Conservation (phyloP, 768 basidiomycete genomes). For the Lepiota venenata region DNA sequence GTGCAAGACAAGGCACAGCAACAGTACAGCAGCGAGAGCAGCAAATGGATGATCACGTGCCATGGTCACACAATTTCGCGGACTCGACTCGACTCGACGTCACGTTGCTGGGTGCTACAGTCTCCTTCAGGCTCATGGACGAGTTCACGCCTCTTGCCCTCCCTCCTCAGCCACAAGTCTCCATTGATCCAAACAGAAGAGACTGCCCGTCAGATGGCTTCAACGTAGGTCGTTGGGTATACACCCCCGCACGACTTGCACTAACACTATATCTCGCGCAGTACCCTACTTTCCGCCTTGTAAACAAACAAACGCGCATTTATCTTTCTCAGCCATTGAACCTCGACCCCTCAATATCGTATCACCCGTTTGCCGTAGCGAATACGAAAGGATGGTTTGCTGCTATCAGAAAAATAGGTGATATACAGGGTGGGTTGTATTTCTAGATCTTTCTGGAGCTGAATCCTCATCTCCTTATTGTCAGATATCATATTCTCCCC, state of each 20-base stretch:
- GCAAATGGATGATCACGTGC: background rate
- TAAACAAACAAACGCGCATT: constrained; percentile 64
- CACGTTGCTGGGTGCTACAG: background rate
- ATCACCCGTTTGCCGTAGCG: constrained; percentile 54
- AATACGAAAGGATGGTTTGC: constrained; percentile 71
- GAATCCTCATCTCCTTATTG: background rate
- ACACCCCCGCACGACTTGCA: background rate
- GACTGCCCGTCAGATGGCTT: constrained; percentile 40
- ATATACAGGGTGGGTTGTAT: constrained; percentile 33
- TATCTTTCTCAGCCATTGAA: constrained; percentile 54
- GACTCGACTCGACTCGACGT: background rate
- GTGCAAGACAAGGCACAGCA: background rate
- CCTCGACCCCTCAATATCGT: constrained; percentile 36
- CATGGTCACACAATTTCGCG: too few species aligned
- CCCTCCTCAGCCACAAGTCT: constrained; percentile 34
- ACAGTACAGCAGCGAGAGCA: background rate
- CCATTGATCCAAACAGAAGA: constrained; percentile 34
- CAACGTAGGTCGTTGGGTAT: constrained; percentile 29
- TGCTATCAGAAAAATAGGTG: constrained; percentile 40
- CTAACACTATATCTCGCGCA: constrained; percentile 16
- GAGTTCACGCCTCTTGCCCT: constrained; percentile 34
- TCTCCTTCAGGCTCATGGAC: constrained; percentile 21
- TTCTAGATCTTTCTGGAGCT: constrained; percentile 3
- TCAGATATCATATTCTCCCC: constrained; percentile 63
- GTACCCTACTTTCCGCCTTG: constrained; percentile 47